Conservation (phyloP, 2,329 filamentous ascomycete genomes). For the Ramichloridium luteum region DNA sequence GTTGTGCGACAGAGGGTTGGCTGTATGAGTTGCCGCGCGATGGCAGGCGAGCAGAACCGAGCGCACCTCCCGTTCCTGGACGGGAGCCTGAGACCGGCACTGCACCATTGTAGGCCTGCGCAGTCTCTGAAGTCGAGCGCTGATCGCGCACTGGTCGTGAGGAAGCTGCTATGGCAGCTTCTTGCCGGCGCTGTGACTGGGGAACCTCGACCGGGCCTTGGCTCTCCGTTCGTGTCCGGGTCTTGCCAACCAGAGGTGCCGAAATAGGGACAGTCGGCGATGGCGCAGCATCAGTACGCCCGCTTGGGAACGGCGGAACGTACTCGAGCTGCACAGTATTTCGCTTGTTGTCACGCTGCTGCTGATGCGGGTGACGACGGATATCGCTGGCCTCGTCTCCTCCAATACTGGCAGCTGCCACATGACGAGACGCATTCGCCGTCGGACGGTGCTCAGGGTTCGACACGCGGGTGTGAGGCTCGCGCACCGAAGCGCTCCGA, state of each 20-base stretch:
- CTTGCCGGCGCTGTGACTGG: constrained; percentile 17
- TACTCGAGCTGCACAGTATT: constrained; percentile 97
- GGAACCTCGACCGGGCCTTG: constrained; percentile 39
- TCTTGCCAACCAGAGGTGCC: constrained; percentile 23
- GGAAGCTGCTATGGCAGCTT: constrained; percentile 21
- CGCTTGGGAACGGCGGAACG: constrained; percentile 60
- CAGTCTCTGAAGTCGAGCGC: constrained; percentile 37
- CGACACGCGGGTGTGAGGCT: constrained; percentile 47
- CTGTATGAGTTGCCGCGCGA: constrained; percentile 69
- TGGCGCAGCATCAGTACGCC: neutral
- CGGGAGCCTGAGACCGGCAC: constrained; percentile 38
- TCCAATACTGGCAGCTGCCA: constrained; percentile 11
- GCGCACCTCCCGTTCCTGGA: constrained; percentile 71
- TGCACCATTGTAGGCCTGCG: constrained; percentile 73
- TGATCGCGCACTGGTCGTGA: constrained; percentile 28
- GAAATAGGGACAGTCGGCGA: constrained; percentile 5
- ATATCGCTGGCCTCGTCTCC: constrained; percentile 16
- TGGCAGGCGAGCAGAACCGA: constrained; percentile 50
- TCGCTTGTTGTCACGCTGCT: constrained; percentile 70
- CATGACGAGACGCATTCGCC: constrained; percentile 10
- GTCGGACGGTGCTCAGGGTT: neutral
- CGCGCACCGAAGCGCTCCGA: constrained; percentile 87
- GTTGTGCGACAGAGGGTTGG: constrained; percentile 73
- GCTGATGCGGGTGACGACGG: constrained; percentile 32
- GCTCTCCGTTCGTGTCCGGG: constrained; percentile 43